phyloP scores from a whole-genome alignment of 2,329 filamentous ascomycete species.

The Trichoderma lentiforme region DNA sequence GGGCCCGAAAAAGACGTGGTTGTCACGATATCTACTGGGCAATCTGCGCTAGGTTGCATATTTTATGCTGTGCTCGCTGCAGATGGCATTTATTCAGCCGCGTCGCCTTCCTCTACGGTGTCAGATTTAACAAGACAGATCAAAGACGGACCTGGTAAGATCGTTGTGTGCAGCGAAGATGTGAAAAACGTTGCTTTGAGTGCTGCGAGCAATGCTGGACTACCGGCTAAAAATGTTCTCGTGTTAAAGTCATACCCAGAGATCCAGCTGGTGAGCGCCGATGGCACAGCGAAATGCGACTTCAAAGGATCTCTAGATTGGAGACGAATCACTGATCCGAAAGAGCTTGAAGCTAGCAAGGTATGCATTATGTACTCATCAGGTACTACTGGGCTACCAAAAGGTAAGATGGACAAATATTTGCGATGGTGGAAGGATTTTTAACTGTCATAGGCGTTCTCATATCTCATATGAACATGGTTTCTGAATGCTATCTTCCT shows the following conservation, averaged over 20 bases:
- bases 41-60: slow-evolving; percentile 50
- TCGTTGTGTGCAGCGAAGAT: slow-evolving; percentile 47
- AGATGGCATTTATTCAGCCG: slow-evolving; percentile 57
- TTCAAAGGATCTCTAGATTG: slow-evolving; percentile 45
- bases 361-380: slow-evolving; percentile 47
- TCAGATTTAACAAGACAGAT: slow-evolving; percentile 49
- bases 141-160: slow-evolving; percentile 35
- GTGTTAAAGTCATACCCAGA: slow-evolving; percentile 42
- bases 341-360: slow-evolving; percentile 39
- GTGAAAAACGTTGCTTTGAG: slow-evolving; percentile 45
- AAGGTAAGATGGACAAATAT: slow-evolving; percentile 29
- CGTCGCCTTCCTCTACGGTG: slow-evolving; percentile 47
- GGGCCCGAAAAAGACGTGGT: slow-evolving; percentile 52
- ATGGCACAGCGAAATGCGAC: slow-evolving; percentile 26
- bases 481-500: slow-evolving; percentile 35
- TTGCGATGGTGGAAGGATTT: not conserved
- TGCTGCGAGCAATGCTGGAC: slow-evolving; percentile 45
- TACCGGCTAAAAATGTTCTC: slow-evolving; percentile 47
- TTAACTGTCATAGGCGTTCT: slow-evolving; percentile 32
- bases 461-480: slow-evolving; percentile 45
- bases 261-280: slow-evolving; percentile 27
- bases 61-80: slow-evolving; percentile 58
- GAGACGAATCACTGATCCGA: slow-evolving; percentile 49
- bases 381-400: slow-evolving; percentile 48
- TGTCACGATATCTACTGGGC: slow-evolving; percentile 54